A percentile compares a stretch with the other conserved stretches of the same genome.
These are phyloP conservation scores for Pseudogymnoascus sp. DNA, from an alignment of 2,329 filamentous ascomycete genomes.

Conservation along the genomic window DNA sequence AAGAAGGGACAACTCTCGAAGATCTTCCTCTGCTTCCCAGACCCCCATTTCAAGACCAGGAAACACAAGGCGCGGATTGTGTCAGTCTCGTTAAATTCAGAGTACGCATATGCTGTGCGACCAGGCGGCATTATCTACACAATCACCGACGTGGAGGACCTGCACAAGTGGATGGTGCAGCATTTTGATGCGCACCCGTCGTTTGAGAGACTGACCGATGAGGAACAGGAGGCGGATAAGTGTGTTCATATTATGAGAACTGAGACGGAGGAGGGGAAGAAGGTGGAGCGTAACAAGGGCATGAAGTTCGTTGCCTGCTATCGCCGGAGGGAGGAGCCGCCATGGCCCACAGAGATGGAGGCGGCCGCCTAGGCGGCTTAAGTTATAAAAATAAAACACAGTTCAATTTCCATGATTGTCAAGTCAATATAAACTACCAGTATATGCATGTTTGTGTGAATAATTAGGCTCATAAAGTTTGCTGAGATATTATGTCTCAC, in stretches of 20 bases:
- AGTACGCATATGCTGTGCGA: conserved; percentile 81
- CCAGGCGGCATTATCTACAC: conserved; percentile 88
- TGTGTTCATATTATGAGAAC: conserved; percentile 67
- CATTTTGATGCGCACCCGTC: conserved; percentile 72
- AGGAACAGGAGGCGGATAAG: conserved; percentile 59
- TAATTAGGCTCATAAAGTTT: neutral
- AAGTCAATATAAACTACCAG: neutral
- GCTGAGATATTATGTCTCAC: neutral
- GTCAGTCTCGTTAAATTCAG: conserved; percentile 75
- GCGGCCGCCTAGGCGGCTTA: conserved; percentile 31
- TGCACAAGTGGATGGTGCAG: conserved; percentile 87
- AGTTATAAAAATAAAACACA: neutral
- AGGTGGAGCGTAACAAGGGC: conserved; percentile 84
- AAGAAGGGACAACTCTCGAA: conserved; percentile 69
- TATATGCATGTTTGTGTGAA: neutral
- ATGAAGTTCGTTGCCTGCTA: conserved; percentile 89
- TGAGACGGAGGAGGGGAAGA: conserved; percentile 96
- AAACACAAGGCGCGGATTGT: conserved; percentile 98
- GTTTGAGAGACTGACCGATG: conserved; percentile 66
- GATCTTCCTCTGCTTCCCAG: conserved; percentile 96
- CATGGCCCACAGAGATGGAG: conserved; percentile 61
- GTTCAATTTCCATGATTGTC: neutral
- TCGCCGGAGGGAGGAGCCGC: conserved; percentile 53
- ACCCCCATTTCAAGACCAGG: conserved; percentile 93
- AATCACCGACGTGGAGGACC: conserved; percentile 92